These are phyloP conservation scores for Artomyces pyxidatus DNA, from an alignment of 768 basidiomycete genomes.

Conservation along the genomic window DNA sequence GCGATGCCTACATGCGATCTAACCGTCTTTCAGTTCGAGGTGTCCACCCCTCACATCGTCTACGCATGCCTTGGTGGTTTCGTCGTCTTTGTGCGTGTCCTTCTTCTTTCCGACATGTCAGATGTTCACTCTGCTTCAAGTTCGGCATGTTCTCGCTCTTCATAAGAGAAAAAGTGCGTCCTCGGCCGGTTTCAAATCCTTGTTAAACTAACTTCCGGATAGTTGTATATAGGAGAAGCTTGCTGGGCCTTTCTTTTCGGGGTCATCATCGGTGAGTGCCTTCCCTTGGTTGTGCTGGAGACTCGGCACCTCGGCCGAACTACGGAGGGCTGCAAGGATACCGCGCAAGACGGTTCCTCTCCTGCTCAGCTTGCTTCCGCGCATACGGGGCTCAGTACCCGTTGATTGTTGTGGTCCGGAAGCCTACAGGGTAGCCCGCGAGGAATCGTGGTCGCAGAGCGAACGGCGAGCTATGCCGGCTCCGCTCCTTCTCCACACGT, in stretches of 20 bases:
- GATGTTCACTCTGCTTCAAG: slow-evolving; percentile 27
- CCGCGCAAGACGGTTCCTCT: no score
- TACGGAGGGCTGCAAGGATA: no score
- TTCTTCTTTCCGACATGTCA: background rate
- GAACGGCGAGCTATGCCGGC: no score
- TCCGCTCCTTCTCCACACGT: no score
- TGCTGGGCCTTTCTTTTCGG: slow-evolving; percentile 93
- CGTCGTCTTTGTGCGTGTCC: slow-evolving; percentile 55
- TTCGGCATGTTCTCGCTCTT: slow-evolving; percentile 95
- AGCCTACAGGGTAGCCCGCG: no score
- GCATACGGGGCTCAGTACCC: no score
- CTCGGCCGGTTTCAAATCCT: background rate
- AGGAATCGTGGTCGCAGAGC: no score
- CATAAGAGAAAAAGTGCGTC: slow-evolving; percentile 70
- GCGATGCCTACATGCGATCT: background rate
- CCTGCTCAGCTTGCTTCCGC: no score
- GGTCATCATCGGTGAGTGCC: slow-evolving; percentile 68
- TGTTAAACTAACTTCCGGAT: slow-evolving; percentile 3
- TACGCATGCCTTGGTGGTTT: slow-evolving; percentile 80
- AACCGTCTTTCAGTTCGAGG: slow-evolving; percentile 37
- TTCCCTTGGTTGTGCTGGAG: background rate
- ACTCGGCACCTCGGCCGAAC: no score
- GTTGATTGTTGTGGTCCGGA: no score
- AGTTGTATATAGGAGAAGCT: slow-evolving; percentile 94
- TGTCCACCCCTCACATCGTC: slow-evolving; percentile 62